A percentile compares a stretch with the other conserved stretches of the same genome.
phyloP scores from a whole-genome alignment of 768 basidiomycete species.

The Macrolepiota albuminosa region DNA sequence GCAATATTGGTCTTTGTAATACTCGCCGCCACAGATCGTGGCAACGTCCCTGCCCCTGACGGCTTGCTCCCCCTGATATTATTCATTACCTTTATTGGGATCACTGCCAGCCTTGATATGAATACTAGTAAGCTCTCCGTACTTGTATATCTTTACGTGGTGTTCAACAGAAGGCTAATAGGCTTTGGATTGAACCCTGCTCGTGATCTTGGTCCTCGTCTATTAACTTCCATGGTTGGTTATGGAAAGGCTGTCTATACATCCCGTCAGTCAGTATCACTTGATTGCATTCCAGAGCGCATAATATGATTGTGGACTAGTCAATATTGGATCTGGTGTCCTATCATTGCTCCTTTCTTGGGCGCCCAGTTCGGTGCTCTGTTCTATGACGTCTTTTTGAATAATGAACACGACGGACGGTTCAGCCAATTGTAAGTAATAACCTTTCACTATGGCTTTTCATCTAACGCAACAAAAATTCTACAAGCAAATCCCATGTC shows the following conservation, averaged over 20 bases:
- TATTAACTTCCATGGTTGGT: conserved; percentile 68
- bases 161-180: conserved; percentile 4
- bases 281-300: neutral
- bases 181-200: conserved; percentile 34
- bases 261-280: conserved; percentile 35
- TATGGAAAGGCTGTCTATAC: conserved; percentile 50
- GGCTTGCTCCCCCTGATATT: conserved; percentile 55
- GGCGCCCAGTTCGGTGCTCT: conserved; percentile 57
- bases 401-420: conserved; percentile 44
- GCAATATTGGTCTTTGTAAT: conserved; percentile 54
- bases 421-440: conserved; percentile 43
- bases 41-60: conserved; percentile 41
- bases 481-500: neutral
- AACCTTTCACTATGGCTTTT: neutral
- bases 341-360: conserved; percentile 54
- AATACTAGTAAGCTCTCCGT: conserved; percentile 38
- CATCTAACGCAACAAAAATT: neutral
- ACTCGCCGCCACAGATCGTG: conserved; percentile 48
- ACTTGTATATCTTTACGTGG: neutral
- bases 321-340: conserved; percentile 73
- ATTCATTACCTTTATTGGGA: conserved; percentile 55
- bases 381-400: conserved; percentile 60
- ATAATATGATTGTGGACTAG: conserved; percentile 20
- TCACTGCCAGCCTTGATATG: conserved; percentile 55
- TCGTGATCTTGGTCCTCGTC: conserved; percentile 52